These are phyloP conservation scores for Aspergillus spinulosporus DNA, from an alignment of 2,329 filamentous ascomycete species.

Conservation along the genomic window DNA sequence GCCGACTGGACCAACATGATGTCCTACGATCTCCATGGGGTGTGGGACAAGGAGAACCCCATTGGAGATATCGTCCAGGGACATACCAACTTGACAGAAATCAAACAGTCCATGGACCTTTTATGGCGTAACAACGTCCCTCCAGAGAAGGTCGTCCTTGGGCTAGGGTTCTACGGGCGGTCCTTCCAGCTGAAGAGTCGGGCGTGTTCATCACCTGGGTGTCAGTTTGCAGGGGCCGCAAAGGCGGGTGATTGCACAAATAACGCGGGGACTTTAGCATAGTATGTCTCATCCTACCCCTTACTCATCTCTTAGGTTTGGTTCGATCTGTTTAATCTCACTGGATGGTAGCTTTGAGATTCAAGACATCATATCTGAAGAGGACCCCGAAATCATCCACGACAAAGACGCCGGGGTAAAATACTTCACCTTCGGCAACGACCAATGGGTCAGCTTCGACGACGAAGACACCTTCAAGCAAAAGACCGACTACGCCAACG, in stretches of 20 bases:
- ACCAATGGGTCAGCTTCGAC: constrained; percentile 4
- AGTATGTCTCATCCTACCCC: constrained; percentile 1
- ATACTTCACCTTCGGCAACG: background rate
- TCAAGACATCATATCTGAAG: constrained; percentile 23
- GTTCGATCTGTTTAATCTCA: too few species aligned
- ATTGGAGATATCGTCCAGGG: background rate
- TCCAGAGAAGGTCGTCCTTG: constrained; percentile 24
- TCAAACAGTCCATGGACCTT: constrained; percentile 40
- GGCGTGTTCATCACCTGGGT: constrained; percentile 12
- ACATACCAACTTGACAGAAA: constrained; percentile 21
- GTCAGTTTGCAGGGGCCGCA: constrained; percentile 20
- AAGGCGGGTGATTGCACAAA: constrained; percentile 25
- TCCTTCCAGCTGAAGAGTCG: constrained; percentile 5
- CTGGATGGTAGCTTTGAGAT: constrained; percentile 22
- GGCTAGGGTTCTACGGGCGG: constrained; percentile 18
- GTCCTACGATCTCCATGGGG: background rate
- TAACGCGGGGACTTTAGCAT: constrained; percentile 23
- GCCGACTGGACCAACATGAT: background rate
- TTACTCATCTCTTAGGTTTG: too few species aligned
- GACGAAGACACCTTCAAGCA: background rate
- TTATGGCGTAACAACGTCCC: constrained; percentile 46
- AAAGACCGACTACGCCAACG: constrained; percentile 24
- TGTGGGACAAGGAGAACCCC: background rate
- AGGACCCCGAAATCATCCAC: constrained; percentile 18
- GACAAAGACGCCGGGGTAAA: constrained; percentile 18